These are phyloP conservation scores for Nakazawaea pomicola DNA, from an alignment of 805 yeast species.

Conservation along the genomic window DNA sequence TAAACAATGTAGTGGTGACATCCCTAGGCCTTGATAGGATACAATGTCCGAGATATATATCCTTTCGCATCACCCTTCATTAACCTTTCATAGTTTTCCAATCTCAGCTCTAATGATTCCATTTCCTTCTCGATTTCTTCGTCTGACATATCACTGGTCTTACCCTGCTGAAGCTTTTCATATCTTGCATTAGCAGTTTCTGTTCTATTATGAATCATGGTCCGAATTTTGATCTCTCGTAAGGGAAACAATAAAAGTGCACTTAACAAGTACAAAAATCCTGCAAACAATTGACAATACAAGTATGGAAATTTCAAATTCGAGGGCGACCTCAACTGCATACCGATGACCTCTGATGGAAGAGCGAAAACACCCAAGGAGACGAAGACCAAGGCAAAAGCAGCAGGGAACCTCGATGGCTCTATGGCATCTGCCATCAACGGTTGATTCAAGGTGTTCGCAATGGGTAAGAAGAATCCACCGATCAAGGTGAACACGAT, in stretches of 20 bases:
- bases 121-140: slow-evolving; percentile 6
- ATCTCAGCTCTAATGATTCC: background rate
- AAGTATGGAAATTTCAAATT: slow-evolving; percentile 24
- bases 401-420: slow-evolving; percentile 31
- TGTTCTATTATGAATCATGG: slow-evolving; percentile 16
- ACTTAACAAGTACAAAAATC: slow-evolving; percentile 26
- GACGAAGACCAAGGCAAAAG: slow-evolving; percentile 31
- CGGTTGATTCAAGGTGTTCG: slow-evolving; percentile 15
- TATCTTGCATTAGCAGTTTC: slow-evolving; percentile 7
- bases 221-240: slow-evolving; percentile 30
- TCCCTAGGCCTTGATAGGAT: slow-evolving; percentile 14
- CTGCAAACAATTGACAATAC: slow-evolving; percentile 36
- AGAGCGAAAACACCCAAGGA: slow-evolving; percentile 29
- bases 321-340: slow-evolving; percentile 33
- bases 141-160: background rate
- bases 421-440: slow-evolving; percentile 36
- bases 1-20: too few relatives aligned
- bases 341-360: slow-evolving; percentile 50
- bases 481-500: slow-evolving; percentile 31
- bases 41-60: slow-evolving; percentile 16
- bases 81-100: slow-evolving; percentile 12
- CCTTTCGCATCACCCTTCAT: slow-evolving; percentile 13
- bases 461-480: slow-evolving; percentile 39
- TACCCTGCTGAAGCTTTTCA: background rate
- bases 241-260: slow-evolving; percentile 27